Percentiles rank a stretch among this genome's conserved stretches.
Evolutionary conservation across 148 eudicot genomes (phyloP).

Genomic region (Oxyria digyna): DNA sequence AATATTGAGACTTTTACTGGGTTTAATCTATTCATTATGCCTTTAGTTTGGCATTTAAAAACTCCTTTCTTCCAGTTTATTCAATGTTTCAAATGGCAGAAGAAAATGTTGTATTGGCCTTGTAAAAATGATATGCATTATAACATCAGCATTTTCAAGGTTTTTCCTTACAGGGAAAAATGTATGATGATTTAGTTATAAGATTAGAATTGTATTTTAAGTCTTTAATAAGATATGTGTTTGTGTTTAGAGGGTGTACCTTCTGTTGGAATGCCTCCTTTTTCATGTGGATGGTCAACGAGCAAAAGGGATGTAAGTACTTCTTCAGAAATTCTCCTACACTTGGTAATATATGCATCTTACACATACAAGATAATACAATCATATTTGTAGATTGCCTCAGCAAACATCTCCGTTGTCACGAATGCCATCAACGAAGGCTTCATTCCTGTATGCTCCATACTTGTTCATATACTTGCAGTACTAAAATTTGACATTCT

Average conservation of each 20-base stretch:
- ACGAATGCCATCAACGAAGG: conserved; percentile 62
- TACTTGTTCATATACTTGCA: background rate
- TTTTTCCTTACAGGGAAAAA: background rate
- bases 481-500: background rate
- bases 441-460: conserved; percentile 70
- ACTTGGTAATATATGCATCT: background rate
- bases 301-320: conserved; percentile 61
- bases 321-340: background rate
- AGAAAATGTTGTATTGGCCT: background rate
- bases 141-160: background rate
- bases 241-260: conserved; percentile 86
- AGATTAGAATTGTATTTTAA: background rate
- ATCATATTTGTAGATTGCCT: conserved; percentile 43
- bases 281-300: conserved; percentile 95
- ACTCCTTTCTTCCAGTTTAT: too few species aligned
- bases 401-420: conserved; percentile 52
- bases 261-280: conserved; percentile 87
- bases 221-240: conserved; percentile 1
- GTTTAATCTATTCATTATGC: background rate
- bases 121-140: background rate
- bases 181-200: background rate
- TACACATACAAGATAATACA: background rate
- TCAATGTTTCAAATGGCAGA: background rate
- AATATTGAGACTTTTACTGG: too few species aligned
- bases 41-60: too few species aligned